A percentile compares a stretch with the other conserved stretches of the same genome.
Evolutionary conservation across 2,329 filamentous ascomycete genomes (phyloP).

Genomic region (Ophiostoma montium): DNA sequence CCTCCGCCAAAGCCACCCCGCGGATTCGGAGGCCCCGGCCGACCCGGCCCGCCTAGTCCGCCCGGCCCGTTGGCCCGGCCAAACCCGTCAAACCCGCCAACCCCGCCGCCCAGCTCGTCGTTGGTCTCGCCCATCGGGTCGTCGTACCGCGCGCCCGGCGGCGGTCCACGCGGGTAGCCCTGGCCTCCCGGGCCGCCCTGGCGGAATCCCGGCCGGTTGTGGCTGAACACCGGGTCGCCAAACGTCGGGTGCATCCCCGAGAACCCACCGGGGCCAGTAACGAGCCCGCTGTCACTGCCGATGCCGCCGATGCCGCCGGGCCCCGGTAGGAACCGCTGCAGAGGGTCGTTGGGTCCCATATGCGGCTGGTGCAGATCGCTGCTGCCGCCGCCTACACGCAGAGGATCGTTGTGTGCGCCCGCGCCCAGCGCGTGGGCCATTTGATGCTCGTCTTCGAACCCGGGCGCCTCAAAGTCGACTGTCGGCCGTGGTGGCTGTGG

Average conservation of each 20-base stretch:
- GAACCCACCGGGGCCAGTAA: conserved; percentile 34
- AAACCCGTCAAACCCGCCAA: conserved; percentile 31
- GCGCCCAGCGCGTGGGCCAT: conserved; percentile 44
- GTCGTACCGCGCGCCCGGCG: conserved; percentile 86
- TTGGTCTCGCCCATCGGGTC: conserved; percentile 42
- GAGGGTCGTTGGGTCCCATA: conserved; percentile 71
- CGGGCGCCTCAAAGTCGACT: conserved; percentile 69
- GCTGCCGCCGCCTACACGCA: conserved; percentile 39
- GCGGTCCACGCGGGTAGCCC: conserved; percentile 50
- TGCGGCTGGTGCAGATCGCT: conserved; percentile 80
- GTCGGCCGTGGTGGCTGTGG: conserved; percentile 29
- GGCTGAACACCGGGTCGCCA: conserved; percentile 74
- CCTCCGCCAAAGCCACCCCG: conserved; percentile 21
- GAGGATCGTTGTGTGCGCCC: too few species aligned
- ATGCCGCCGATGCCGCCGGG: conserved; percentile 12
- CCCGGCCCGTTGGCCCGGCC: conserved; percentile 26
- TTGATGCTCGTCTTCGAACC: conserved; percentile 87
- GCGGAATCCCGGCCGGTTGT: conserved; percentile 25
- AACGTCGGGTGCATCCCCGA: conserved; percentile 95
- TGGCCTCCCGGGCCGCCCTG: conserved; percentile 26
- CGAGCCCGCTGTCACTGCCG: conserved; percentile 29
- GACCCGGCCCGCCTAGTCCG: neutral
- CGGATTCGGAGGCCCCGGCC: neutral
- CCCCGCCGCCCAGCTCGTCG: conserved; percentile 39
- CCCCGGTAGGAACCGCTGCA: conserved; percentile 52